Evolutionary conservation across 306 rosid species (phyloP), one percentile per base, ranked within the genome.

Genomic region (Prosopis cineraria): DNA sequence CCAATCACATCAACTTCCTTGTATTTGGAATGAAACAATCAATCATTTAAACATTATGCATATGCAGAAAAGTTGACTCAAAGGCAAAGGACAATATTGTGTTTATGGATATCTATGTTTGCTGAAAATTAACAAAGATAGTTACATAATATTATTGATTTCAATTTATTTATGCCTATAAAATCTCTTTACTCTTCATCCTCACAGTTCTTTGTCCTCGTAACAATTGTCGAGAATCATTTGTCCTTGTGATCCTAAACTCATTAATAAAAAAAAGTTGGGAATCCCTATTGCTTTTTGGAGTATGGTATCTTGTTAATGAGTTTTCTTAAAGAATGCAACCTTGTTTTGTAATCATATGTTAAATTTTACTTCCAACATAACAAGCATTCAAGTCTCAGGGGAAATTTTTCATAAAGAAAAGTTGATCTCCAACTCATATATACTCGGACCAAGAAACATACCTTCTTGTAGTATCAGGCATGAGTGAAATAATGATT

Each of bases 1-100:
- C 98, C 98, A 78, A 94, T 68, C 79, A 94, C 91, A 22, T 90
- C 98, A 72, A 94, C 95, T 83, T 94, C 97, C 90, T 97, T 91
- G 81, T 3, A 74, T 71, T 36, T 64, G 43, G 55, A 13, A 63
- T 52, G 25, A 76, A 84, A 67, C 39, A 68, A 72, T 53, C 4
- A 20, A 52, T 45, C 8, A 55, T 45, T n/a, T 17, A 25, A 53
- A 77, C 11, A 50, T 43, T 30, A 72, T 37, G n/a, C 30, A 50
- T 4, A 7, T n/a, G 59, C 1, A 52, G 8, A 75, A 75, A 16
- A 7, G 3, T n/a, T 52, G 41, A 24, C 55, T 11, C 59, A 60
- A 73, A 50, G 56, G 10, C 40, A 4, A n/a, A 50, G 56, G 25
- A 7, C 11, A 50, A 2, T 5, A 9, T 50, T 19, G 24, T 19